Base-by-base conservation (phyloP, 495 filamentous ascomycete species). In the Daldinia loculata region DNA sequence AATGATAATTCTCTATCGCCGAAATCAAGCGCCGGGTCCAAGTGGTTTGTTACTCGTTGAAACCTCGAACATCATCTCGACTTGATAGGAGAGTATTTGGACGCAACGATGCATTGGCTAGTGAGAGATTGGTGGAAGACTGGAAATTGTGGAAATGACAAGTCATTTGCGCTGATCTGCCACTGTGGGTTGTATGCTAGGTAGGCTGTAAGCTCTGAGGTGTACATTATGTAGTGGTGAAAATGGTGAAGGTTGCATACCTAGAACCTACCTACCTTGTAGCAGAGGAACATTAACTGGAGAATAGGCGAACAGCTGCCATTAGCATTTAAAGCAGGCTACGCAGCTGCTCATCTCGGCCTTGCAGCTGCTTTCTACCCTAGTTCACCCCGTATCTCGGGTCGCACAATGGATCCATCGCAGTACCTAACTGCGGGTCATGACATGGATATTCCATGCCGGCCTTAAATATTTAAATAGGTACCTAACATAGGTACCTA, bases 341-440 rank as follows among this genome's bases (percentile, higher is more conserved):
- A 24, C 43, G 43, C 43, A 48, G 43, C 43, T 48, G 43, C 43
- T 48, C 6, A 48, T 22, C 3, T 48, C 22, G 15, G 43, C 3
- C 22, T 48, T 9, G 11, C 19, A 48, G 43, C 43, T 48, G 17
- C 43, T 6, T 14, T 12, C 19, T 24, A 24, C 43, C 9, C 43
- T 22, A 48, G 43, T 11, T 24, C 19, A 22, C 43, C 19, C 17
- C 43, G 43, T 48, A 67, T 67, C 57, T 61, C 65, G 57, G 65
- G 56, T 67, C 39, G 12, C 63, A 45, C 55, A 51, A 51, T 56
- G 17, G 12, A 34, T 56, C 30, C 30, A 48, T 48, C 9, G 43
- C 9, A 48, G 43, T 48, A 48, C 24, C 60, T 70, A 48, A 48
- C 60, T 70, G 50, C 67, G 67, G 67, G 61, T 65, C 65, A 70